Conservation (phyloP, 1,284 basidiomycete species). For the Gymnopus androsaceus region DNA sequence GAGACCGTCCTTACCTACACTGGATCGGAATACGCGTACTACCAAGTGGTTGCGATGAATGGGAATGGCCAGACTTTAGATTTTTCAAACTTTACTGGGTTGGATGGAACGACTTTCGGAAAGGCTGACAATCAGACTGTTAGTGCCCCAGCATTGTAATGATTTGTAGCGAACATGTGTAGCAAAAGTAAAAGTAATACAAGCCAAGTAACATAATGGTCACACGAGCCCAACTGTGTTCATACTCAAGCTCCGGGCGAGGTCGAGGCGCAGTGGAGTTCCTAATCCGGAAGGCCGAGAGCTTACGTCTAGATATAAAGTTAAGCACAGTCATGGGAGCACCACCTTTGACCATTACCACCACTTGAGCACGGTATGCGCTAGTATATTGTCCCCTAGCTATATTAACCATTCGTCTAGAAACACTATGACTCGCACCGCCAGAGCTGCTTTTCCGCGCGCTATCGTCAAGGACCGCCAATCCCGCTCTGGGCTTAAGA, state of each 20-base stretch:
- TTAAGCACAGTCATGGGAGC: too few relatives aligned
- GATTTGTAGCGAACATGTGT: not conserved
- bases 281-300: too few relatives aligned
- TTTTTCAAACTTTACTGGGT: not conserved
- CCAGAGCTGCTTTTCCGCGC: conserved; percentile 70
- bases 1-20: conserved; percentile 7
- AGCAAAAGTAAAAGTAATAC: not conserved
- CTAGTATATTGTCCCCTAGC: too few relatives aligned
- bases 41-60: conserved; percentile 8
- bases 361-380: not conserved
- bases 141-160: not conserved
- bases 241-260: too few relatives aligned
- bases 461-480: conserved; percentile 79
- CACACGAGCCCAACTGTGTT: too few relatives aligned
- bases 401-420: too few relatives aligned
- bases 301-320: too few relatives aligned
- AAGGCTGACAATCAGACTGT: not conserved
- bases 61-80: not conserved
- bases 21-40: conserved; percentile 6
- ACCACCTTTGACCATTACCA: not conserved
- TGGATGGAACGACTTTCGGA: not conserved
- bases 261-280: too few relatives aligned
- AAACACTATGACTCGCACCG: conserved; percentile 67
- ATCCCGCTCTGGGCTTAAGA: conserved; percentile 75
- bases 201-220: too few relatives aligned